Conservation (phyloP, 345 rosid species). For the Citrus sp. region DNA sequence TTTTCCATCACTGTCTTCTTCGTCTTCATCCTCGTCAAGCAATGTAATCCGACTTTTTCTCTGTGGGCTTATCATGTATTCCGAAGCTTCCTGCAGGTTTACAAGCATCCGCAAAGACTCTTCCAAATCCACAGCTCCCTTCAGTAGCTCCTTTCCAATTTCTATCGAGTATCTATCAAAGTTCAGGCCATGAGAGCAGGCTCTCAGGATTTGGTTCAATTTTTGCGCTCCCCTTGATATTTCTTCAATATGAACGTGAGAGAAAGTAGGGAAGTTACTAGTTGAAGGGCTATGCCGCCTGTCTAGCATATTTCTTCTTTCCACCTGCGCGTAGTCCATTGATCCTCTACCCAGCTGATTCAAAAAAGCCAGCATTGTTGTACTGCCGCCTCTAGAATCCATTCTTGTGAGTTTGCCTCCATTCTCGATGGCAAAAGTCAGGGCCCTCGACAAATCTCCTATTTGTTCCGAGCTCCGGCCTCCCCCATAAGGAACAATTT, state of each 20-base stretch:
- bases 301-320: constrained; percentile 31
- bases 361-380: constrained; percentile 55
- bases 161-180: constrained; percentile 68
- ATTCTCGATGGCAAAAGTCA: constrained; percentile 71
- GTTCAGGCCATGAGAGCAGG: constrained; percentile 61
- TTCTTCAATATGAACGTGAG: constrained; percentile 68
- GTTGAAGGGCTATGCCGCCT: constrained; percentile 31
- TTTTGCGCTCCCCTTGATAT: constrained; percentile 75
- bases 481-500: constrained; percentile 55
- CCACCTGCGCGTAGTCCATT: constrained; percentile 35
- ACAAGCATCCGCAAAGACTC: constrained; percentile 79
- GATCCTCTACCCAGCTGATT: constrained; percentile 61
- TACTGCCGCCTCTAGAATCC: constrained; percentile 50
- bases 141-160: constrained; percentile 66
- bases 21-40: constrained; percentile 65
- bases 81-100: constrained; percentile 71
- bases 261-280: constrained; percentile 45
- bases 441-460: constrained; percentile 61
- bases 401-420: constrained; percentile 58
- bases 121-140: constrained; percentile 80
- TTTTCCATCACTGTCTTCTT: constrained; percentile 18
- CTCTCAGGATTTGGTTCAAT: constrained; percentile 68
- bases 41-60: constrained; percentile 58
- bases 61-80: constrained; percentile 39
- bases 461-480: constrained; percentile 40